These are phyloP conservation scores for Murraya paniculata DNA, from an alignment of 345 rosid genomes.

Conservation along the genomic window DNA sequence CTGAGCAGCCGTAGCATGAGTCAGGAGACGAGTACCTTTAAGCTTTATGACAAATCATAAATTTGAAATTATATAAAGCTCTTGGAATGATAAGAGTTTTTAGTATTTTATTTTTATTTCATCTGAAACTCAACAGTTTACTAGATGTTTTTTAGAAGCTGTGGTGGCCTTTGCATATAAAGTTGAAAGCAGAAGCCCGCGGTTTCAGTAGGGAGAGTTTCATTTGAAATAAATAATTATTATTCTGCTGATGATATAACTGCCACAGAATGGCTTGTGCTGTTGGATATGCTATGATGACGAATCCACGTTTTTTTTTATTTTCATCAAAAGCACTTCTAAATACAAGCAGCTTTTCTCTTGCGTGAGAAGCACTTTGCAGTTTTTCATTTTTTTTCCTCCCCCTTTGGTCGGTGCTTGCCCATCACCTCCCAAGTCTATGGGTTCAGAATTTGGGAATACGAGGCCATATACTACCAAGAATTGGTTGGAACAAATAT, in stretches of 20 bases:
- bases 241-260: not conserved
- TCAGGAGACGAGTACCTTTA: slow-evolving; percentile 10
- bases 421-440: too few relatives aligned
- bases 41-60: slow-evolving; percentile 11
- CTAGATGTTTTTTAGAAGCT: too few relatives aligned
- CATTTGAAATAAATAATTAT: too few relatives aligned
- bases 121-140: too few relatives aligned
- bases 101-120: too few relatives aligned
- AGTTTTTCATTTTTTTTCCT: not conserved
- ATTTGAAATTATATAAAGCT: too few relatives aligned
- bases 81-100: too few relatives aligned
- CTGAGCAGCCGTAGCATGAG: slow-evolving; percentile 17
- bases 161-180: too few relatives aligned
- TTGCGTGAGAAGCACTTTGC: not conserved
- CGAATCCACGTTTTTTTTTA: slow-evolving; percentile 6
- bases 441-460: not conserved
- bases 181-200: too few relatives aligned
- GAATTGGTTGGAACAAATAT: not conserved
- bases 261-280: not conserved
- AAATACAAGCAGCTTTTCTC: not conserved
- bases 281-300: slow-evolving; percentile 7
- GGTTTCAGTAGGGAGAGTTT: too few relatives aligned
- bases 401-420: not conserved
- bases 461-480: not conserved
- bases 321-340: not conserved